Percentiles rank a stretch among this genome's conserved stretches.
Conservation (phyloP, 2,329 filamentous ascomycete genomes). For the Fonsecaea multimorphosa region DNA sequence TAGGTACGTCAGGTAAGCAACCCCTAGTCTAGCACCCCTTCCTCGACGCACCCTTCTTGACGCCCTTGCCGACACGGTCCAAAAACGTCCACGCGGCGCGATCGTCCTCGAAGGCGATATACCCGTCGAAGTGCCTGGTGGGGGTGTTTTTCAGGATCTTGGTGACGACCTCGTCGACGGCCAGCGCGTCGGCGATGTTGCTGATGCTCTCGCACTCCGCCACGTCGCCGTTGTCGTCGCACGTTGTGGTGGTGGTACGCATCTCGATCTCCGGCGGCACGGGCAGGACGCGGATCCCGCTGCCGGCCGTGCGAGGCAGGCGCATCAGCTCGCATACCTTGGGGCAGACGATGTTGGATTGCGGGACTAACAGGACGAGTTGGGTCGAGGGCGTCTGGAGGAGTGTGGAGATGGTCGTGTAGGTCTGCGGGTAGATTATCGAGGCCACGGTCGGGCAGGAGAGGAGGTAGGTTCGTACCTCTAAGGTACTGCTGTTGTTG, state of each 20-base stretch:
- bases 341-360: slow-evolving; percentile 26
- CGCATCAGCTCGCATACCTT: slow-evolving; percentile 25
- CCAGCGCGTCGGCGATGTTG: slow-evolving; percentile 4
- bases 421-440: slow-evolving; percentile 21
- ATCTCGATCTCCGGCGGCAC: slow-evolving; percentile 21
- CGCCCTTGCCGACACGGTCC: slow-evolving; percentile 28
- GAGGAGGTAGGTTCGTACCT: slow-evolving; percentile 27
- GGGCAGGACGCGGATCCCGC: slow-evolving; percentile 26
- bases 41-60: slow-evolving; percentile 9
- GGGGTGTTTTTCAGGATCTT: slow-evolving; percentile 31
- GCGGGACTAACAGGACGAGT: slow-evolving; percentile 27
- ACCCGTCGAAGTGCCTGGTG: slow-evolving; percentile 27
- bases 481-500: neutral
- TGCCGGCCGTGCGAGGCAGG: slow-evolving; percentile 20
- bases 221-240: neutral
- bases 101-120: slow-evolving; percentile 28
- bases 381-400: slow-evolving; percentile 24
- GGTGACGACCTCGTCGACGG: slow-evolving; percentile 24
- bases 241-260: neutral
- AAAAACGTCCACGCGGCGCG: slow-evolving; percentile 27
- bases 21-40: neutral
- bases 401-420: slow-evolving; percentile 28
- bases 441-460: slow-evolving; percentile 18
- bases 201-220: no score
- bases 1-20: no score